phyloP scores from a whole-genome alignment of 306 rosid genomes.

The Fragaria iinumae region DNA sequence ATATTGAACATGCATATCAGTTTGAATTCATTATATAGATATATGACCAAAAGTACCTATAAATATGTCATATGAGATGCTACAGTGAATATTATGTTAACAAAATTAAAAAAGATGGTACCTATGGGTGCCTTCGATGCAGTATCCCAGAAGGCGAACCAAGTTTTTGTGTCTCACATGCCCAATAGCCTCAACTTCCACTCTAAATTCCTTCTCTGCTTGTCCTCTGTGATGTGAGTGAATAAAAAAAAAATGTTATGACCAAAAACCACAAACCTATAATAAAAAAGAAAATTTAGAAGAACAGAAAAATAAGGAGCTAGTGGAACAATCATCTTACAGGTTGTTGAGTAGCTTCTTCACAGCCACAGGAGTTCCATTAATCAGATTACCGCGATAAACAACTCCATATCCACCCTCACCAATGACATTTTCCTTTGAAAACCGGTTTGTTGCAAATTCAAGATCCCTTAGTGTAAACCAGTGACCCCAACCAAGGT shows the following conservation, averaged over 20 bases:
- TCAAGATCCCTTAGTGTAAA: conserved; percentile 90
- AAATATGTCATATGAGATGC: not conserved
- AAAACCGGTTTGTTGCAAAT: conserved; percentile 78
- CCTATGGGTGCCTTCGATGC: conserved; percentile 97
- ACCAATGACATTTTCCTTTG: conserved; percentile 78
- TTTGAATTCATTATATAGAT: not conserved
- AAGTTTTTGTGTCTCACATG: conserved; percentile 91
- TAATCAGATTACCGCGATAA: conserved; percentile 67
- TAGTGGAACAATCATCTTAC: conserved; percentile 47
- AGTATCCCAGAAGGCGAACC: conserved; percentile 86
- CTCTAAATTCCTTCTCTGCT: conserved; percentile 93
- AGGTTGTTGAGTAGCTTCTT: conserved; percentile 88
- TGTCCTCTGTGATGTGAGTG: conserved; percentile 62
- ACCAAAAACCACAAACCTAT: not conserved
- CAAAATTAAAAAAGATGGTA: conserved; percentile 18
- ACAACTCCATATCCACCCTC: conserved; percentile 98
- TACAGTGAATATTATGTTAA: not conserved
- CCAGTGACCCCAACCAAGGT: conserved; percentile 99
- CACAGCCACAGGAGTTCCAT: conserved; percentile 86
- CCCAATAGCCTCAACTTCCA: conserved; percentile 97
- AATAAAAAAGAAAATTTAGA: conserved; percentile 3
- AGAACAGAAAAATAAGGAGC: conserved; percentile 3
- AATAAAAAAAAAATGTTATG: conserved; percentile 14
- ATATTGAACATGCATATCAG: not conserved
- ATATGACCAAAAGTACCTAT: not conserved